Base-by-base conservation (phyloP, 2,329 filamentous ascomycete species). In the Tolypocladium nubicola region DNA sequence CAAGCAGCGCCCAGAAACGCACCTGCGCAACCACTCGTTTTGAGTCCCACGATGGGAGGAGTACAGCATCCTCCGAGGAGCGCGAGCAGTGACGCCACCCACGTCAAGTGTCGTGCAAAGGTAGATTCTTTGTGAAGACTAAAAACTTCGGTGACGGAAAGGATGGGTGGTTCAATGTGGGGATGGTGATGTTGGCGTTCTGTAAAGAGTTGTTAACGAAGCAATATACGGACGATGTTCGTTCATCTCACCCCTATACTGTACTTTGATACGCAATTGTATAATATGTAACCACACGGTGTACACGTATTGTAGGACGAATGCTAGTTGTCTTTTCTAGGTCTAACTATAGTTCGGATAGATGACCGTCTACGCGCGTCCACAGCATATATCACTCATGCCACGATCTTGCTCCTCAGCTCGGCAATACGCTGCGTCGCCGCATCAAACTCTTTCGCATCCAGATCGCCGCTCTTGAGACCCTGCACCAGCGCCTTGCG, bases 351-450 rank as follows among this genome's bases (percentile, higher is more conserved):
- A 13, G 4, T 23, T 23, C 21, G n/a, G 4, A 41, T 45, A 23
- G 5, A 13, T 8, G 14, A n/a, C 8, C 9, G 19, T 45, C 23
- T 45, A 23, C 21, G n/a, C n/a, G 14, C 41, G 10, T 21, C 13
- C n/a, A 13, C 41, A 43, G 10, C 8, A 33, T 9, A 33, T 9
- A 33, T 26, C 16, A 8, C 19, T 53, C 45, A 43, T 3, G 41
- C 35, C 10, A 13, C 54, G 43, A 59, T 45, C 33, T 33, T 57
- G 40, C 41, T 60, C n/a, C 61, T 40, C 57, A 63, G 45, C 16
- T 47, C 26, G 7, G 58, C 61, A 43, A 63, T 62, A n/a, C 61
- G 47, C 47, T 43, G 41, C 26, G 62, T 61, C 41, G 61, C 61
- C 11, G 43, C 61, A 52, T 63, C 58, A 60, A 63, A 63, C 45